These are phyloP conservation scores for Alternaria longipes DNA, from an alignment of 2,329 filamentous ascomycete genomes.

Conservation along the genomic window DNA sequence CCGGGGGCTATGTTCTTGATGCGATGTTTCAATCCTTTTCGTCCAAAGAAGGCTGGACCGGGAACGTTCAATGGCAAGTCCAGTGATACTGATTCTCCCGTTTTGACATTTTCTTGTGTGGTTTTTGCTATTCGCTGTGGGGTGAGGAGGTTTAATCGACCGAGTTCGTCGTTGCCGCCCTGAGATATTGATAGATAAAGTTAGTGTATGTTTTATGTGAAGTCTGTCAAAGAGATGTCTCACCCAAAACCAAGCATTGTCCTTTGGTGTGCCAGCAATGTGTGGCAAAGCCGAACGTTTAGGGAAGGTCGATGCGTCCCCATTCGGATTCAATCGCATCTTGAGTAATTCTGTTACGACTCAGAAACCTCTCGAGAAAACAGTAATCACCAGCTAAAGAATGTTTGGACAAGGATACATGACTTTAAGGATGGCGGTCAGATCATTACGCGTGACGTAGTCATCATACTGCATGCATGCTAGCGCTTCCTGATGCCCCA, in stretches of 20 bases:
- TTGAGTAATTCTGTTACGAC: not conserved
- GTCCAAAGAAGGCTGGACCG: conserved; percentile 63
- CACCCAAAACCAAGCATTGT: conserved; percentile 37
- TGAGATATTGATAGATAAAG: not conserved
- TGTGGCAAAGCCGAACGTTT: conserved; percentile 32
- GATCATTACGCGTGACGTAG: conserved; percentile 10
- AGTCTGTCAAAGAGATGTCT: not conserved
- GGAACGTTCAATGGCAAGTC: conserved; percentile 68
- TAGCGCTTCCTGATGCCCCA: conserved; percentile 8
- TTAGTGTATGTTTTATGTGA: not conserved
- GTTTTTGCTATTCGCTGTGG: conserved; percentile 62
- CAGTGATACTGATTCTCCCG: conserved; percentile 63
- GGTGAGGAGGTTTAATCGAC: conserved; percentile 69
- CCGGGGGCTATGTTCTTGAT: conserved; percentile 29
- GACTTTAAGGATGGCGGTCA: not conserved
- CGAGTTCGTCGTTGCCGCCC: conserved; percentile 53
- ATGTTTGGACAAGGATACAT: not conserved
- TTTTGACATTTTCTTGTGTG: conserved; percentile 60
- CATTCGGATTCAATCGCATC: conserved; percentile 34
- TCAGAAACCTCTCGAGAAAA: no score
- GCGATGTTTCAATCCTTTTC: conserved; percentile 61
- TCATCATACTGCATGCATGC: not conserved
- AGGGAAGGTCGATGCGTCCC: conserved; percentile 30
- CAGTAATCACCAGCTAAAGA: not conserved
- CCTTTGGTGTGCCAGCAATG: conserved; percentile 32